Percentiles rank a stretch among this genome's conserved stretches.
Evolutionary conservation across 129 eudicot species (phyloP).

Genomic region (Silybum marianum): DNA sequence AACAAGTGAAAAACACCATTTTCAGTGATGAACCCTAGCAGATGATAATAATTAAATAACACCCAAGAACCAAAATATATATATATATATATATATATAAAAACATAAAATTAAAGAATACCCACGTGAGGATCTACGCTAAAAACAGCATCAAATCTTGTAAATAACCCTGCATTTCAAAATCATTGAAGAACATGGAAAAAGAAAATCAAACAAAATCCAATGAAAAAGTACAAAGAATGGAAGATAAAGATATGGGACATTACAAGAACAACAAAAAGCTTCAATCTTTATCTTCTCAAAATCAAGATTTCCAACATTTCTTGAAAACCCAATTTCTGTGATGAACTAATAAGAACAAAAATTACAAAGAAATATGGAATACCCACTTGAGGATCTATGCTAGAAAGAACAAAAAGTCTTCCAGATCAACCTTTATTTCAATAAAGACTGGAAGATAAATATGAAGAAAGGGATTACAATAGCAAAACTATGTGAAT

Average conservation of each 20-base stretch:
- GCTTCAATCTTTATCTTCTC: conserved; percentile 18
- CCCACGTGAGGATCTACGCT: conserved; percentile 34
- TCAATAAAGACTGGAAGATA: conserved; percentile 19
- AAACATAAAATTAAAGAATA: background rate
- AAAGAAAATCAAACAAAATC: background rate
- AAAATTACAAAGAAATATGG: background rate
- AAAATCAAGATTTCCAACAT: background rate
- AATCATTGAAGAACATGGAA: conserved; percentile 10
- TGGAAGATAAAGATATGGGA: background rate
- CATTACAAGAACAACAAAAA: conserved; percentile 10
- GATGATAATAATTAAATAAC: background rate
- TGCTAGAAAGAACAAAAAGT: conserved; percentile 13
- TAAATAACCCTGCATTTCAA: conserved; percentile 30
- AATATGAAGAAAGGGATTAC: background rate
- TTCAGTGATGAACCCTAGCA: background rate
- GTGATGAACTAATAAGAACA: background rate
- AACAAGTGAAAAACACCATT: conserved; percentile 5
- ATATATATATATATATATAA: too few species aligned
- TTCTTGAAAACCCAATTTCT: conserved; percentile 15
- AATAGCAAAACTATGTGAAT: background rate
- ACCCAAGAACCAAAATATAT: background rate
- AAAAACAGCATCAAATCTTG: conserved; percentile 23
- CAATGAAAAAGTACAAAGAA: background rate
- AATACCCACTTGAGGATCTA: conserved; percentile 24
- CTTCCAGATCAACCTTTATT: conserved; percentile 26